Evolutionary conservation across 805 yeast genomes (phyloP).

Genomic region (Diddensiella transvaalensis): DNA sequence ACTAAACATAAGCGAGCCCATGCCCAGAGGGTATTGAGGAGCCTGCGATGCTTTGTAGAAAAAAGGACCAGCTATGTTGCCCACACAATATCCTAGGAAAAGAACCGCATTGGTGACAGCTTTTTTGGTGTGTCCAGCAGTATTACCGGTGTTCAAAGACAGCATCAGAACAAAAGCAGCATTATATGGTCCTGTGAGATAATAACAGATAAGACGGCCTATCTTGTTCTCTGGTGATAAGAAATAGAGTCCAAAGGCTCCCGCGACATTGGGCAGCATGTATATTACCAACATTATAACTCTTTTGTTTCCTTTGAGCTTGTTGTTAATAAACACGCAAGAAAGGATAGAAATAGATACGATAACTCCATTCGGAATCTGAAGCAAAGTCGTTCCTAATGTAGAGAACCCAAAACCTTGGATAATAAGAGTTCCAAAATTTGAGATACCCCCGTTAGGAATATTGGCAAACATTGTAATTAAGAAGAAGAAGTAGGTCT

Average conservation of each 20-base stretch:
- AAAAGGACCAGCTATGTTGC: conserved; percentile 38
- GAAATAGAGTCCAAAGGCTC: conserved; percentile 42
- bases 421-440: conserved; percentile 45
- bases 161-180: conserved; percentile 15
- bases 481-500: conserved; percentile 41
- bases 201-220: conserved; percentile 39
- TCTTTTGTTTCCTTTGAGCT: conserved; percentile 5
- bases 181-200: conserved; percentile 30
- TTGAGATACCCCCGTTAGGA: conserved; percentile 55
- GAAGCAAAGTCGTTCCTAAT: conserved; percentile 41
- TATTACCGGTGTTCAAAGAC: conserved; percentile 41
- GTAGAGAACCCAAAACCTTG: conserved; percentile 43
- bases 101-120: conserved; percentile 43
- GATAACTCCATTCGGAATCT: conserved; percentile 47
- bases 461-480: conserved; percentile 41
- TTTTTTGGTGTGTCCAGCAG: conserved; percentile 58
- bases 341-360: conserved; percentile 31
- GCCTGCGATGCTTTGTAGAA: not conserved
- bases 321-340: conserved; percentile 11
- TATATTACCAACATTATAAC: conserved; percentile 34
- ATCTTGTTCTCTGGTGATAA: conserved; percentile 35
- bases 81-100: conserved; percentile 50
- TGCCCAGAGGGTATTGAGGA: not conserved
- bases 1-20: conserved; percentile 16
- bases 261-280: conserved; percentile 29